Evolutionary conservation across 129 eudicot species (phyloP), one percentile per base, ranked within the genome.

Genomic region (Pittosporum tobira): DNA sequence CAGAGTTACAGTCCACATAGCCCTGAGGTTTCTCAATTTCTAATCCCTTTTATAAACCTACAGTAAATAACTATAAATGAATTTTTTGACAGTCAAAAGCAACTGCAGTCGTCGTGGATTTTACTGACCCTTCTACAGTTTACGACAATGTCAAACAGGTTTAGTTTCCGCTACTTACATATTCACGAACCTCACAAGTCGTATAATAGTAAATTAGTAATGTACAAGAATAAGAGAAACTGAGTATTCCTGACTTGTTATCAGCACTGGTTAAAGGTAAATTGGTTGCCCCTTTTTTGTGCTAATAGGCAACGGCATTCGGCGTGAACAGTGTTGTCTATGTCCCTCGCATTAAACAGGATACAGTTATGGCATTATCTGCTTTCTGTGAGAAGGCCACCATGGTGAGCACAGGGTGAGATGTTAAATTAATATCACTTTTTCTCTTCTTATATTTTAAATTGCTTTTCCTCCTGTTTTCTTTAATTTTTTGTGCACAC

Each of bases 91-190:
- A 89, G 97, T 69, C 75, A 56, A 85, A 75, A 70, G 83, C 82
- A 65, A 79, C 79, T 48, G 75, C 83, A 59, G 95, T 89, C 26
- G 97, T 89, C 7, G 77, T 85, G 45, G 97, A 89, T 70, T 89
- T 89, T 72, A 89, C 97, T 2, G 95, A 82, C 31, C 84, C 97
- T 25, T 77, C 93, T 7, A 85, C 88, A 11, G 95, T 89, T 59
- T 89, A 89, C 27, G 95, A 89, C 67, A 89, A 85, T 51, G 94
- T 89, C 44, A 89, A 89, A 64, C 97, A 89, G 97, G 97, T 86
- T 42, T 18, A 49, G 30, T 49, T 2, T 34, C 59, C 49, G 45
- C 1, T 31, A 16, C n/a, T 57, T 52, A 21, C 37, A 38, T 27
- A 38, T 46, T 20, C 38, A 12, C 14, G 52, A n/a, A 21, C 25